phyloP scores from a whole-genome alignment of 208 protist species.

The Trypanosoma grayi region DNA sequence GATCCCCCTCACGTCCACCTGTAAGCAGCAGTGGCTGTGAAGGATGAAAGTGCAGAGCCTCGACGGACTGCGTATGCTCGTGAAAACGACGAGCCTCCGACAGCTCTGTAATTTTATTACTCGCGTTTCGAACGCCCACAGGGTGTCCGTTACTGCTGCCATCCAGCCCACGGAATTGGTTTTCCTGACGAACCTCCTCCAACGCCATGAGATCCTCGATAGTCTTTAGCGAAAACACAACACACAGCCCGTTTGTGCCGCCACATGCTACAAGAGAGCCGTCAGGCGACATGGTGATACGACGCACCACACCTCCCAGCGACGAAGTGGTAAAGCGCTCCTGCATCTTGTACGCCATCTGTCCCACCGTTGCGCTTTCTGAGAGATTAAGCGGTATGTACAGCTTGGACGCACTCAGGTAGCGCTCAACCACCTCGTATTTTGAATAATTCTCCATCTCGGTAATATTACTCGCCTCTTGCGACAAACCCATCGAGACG shows the following conservation, averaged over 20 bases:
- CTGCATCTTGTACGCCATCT: slow-evolving; percentile 51
- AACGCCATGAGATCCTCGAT: slow-evolving; percentile 65
- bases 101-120: slow-evolving; percentile 82
- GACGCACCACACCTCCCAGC: slow-evolving; percentile 62
- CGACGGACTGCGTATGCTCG: slow-evolving; percentile 70
- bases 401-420: slow-evolving; percentile 68
- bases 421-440: slow-evolving; percentile 69
- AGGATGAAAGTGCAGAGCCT: slow-evolving; percentile 81
- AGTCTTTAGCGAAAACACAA: slow-evolving; percentile 65
- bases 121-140: slow-evolving; percentile 38
- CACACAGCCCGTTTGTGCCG: slow-evolving; percentile 66
- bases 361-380: slow-evolving; percentile 46
- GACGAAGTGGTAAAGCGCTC: slow-evolving; percentile 70
- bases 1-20: slow-evolving; percentile 58
- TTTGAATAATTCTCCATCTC: slow-evolving; percentile 35
- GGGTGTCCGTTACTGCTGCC: slow-evolving; percentile 30
- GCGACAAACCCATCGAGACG: slow-evolving; percentile 45
- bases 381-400: slow-evolving; percentile 67
- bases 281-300: slow-evolving; percentile 66
- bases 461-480: slow-evolving; percentile 36
- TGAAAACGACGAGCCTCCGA: slow-evolving; percentile 64
- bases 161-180: slow-evolving; percentile 40
- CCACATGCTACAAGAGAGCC: slow-evolving; percentile 61
- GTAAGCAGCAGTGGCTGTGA: slow-evolving; percentile 51
- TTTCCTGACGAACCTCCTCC: slow-evolving; percentile 61